Base-by-base conservation (phyloP, 805 yeast species). In the Lipomyces anomalus region DNA sequence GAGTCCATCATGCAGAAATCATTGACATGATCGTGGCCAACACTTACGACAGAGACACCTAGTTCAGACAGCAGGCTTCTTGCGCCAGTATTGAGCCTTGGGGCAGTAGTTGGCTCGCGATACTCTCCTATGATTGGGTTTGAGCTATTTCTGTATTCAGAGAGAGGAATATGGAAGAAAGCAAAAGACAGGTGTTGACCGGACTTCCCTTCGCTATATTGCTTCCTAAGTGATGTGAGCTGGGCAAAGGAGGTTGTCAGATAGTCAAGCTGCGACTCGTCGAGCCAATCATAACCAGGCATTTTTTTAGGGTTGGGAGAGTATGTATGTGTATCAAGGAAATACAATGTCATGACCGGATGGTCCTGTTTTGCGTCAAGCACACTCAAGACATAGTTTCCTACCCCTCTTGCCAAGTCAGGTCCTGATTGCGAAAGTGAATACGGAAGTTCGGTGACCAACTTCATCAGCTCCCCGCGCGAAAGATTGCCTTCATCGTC, bases 1-100 rank as follows among this genome's bases (percentile, higher is more conserved):
- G 68, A 62, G 53, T 84, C 83, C 42, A 72, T 65, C 48, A 85
- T 65, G 65, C 98, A 92, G 62, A 76, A 92, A 60, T 92, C 97
- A 64, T 92, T 92, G 57, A 87, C 84, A 63, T 92, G 98, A 60
- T 92, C 98, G 62, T 92, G 98, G 0, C 98, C 98, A 13, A 85
- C 95, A 44, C 82, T 71, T 0, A 80, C 76, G 0, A 85, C 86
- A 24, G 75, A 68, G 1, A 92, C 88, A 0, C 90, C 94, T 6
- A 84, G 51, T n/a, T 73, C 67, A 4, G 72, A 71, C 22, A 92
- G 67, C 0, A 75, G 66, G 5, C 72, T 66, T 42, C 87, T 68
- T 42, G 83, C 82, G 6, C 84, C 82, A 0, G 87, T 68, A 60
- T 89, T 82, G 60, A 75, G 71, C 24, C 61, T 68, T 4, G 97